Conservation (phyloP, 768 basidiomycete genomes). For the Amanita brunnescens region DNA sequence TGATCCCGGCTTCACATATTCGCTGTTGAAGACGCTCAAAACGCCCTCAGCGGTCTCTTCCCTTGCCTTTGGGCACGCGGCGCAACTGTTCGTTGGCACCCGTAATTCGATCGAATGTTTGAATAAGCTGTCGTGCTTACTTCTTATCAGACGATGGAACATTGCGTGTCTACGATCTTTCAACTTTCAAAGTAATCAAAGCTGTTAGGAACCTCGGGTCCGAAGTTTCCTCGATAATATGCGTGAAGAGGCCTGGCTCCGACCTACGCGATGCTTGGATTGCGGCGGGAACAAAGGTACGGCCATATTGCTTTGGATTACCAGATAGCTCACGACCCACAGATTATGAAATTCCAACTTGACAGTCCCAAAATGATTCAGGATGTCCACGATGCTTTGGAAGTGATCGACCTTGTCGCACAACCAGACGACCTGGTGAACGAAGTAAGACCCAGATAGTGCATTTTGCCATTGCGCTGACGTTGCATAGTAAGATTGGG, state of each 20-base stretch:
- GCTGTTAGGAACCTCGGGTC: conserved; percentile 48
- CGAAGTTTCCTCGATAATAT: conserved; percentile 58
- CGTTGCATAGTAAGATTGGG: conserved; percentile 48
- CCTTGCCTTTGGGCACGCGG: conserved; percentile 39
- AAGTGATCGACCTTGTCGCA: conserved; percentile 36
- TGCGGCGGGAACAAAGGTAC: conserved; percentile 52
- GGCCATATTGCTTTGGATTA: conserved; percentile 4
- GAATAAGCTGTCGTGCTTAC: neutral
- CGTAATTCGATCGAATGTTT: conserved; percentile 28
- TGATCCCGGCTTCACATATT: conserved; percentile 6
- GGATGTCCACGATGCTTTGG: conserved; percentile 37
- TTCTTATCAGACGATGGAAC: conserved; percentile 43
- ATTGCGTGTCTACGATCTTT: conserved; percentile 55
- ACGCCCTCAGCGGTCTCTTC: conserved; percentile 47
- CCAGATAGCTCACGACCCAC: neutral
- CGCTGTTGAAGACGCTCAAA: conserved; percentile 21
- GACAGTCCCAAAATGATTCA: conserved; percentile 45
- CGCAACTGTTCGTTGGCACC: conserved; percentile 51
- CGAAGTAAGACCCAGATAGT: conserved; percentile 39
- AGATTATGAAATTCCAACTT: conserved; percentile 40
- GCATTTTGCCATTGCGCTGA: conserved; percentile 14
- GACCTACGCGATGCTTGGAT: conserved; percentile 51
- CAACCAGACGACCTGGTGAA: conserved; percentile 54
- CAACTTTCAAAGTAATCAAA: conserved; percentile 50
- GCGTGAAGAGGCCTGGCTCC: conserved; percentile 30